phyloP scores from a whole-genome alignment of 1,139 yeast species.

The Lodderomyces elongisporus region DNA sequence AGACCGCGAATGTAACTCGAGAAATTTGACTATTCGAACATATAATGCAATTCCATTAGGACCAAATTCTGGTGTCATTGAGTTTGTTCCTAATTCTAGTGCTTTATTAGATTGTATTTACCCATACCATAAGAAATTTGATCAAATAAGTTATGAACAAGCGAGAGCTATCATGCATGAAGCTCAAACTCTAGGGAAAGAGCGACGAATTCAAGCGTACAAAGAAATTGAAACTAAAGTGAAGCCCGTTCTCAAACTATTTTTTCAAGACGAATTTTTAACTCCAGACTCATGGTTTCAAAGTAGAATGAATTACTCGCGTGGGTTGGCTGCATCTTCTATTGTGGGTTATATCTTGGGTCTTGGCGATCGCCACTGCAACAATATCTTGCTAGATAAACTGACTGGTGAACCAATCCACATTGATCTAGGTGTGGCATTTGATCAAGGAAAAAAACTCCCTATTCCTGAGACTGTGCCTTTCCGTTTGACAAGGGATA shows the following conservation, averaged over 20 bases:
- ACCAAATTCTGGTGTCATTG: constrained; percentile 81
- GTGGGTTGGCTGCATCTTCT: constrained; percentile 80
- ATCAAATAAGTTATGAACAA: constrained; percentile 42
- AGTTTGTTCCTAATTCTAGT: constrained; percentile 75
- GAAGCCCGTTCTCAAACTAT: constrained; percentile 63
- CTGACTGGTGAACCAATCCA: constrained; percentile 87
- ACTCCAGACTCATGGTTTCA: constrained; percentile 71
- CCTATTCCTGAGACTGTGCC: constrained; percentile 94
- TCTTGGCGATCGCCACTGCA: constrained; percentile 91
- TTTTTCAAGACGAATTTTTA: constrained; percentile 65
- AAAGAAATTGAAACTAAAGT: constrained; percentile 46
- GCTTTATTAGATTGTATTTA: constrained; percentile 66
- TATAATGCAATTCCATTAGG: constrained; percentile 91
- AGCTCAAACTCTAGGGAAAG: constrained; percentile 42
- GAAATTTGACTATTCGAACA: constrained; percentile 65
- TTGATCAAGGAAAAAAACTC: constrained; percentile 81
- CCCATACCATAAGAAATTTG: constrained; percentile 48
- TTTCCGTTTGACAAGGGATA: constrained; percentile 82
- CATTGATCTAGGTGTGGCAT: constrained; percentile 93
- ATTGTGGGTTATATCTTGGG: constrained; percentile 87
- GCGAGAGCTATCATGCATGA: constrained; percentile 67
- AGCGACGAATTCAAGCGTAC: constrained; percentile 49
- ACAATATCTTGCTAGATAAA: constrained; percentile 79
- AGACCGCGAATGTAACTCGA: constrained; percentile 52
- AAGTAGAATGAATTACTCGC: constrained; percentile 60